Evolutionary conservation across 106 monocot genomes (phyloP), one percentile per base, ranked within the genome.

Genomic region (Posidonia australis): DNA sequence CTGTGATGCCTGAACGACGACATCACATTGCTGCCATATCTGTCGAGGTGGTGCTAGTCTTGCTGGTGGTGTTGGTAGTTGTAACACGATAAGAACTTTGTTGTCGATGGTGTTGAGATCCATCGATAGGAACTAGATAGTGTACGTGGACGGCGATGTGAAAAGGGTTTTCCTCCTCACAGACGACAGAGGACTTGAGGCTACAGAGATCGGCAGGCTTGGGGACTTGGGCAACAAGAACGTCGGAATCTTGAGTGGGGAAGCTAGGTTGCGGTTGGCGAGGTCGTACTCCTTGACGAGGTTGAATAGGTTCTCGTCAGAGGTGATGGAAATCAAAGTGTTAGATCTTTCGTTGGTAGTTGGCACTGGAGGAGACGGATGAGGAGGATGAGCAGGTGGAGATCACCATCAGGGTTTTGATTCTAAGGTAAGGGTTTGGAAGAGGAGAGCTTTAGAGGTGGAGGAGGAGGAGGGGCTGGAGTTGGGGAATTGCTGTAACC

Each of bases 301-400:
- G n/a, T n/a, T n/a, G n/a, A n/a, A n/a, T n/a, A n/a, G n/a, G n/a
- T n/a, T n/a, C n/a, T n/a, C n/a, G n/a, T n/a, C n/a, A n/a, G n/a
- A n/a, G n/a, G n/a, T n/a, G n/a, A n/a, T n/a, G n/a, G 74, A 17
- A 28, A 59, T 32, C 5, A 85, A 76, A 18, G 85, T 80, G 65
- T 92, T 19, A 92, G 80, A 49, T 88, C 92, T 66, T 85, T 85
- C 16, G 70, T 83, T 24, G 88, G 92, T 5, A 88, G 78, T 77
- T 88, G 89, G 70, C 89, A 93, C 58, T 83, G 67, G 52, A 93
- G 27, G n/a, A n/a, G 10, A 78, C 61, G 53, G 67, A 82, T 0
- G 92, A 82, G 12, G 76, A 79, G 3, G 77, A 72, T 0, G 75
- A 79, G 0, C 77, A 65, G 4, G 79, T 76, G n/a, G 81, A 77